Evolutionary conservation across 1,284 basidiomycete genomes (phyloP), one percentile per base, ranked within the genome.

Genomic region (Chalciporus piperatoides): DNA sequence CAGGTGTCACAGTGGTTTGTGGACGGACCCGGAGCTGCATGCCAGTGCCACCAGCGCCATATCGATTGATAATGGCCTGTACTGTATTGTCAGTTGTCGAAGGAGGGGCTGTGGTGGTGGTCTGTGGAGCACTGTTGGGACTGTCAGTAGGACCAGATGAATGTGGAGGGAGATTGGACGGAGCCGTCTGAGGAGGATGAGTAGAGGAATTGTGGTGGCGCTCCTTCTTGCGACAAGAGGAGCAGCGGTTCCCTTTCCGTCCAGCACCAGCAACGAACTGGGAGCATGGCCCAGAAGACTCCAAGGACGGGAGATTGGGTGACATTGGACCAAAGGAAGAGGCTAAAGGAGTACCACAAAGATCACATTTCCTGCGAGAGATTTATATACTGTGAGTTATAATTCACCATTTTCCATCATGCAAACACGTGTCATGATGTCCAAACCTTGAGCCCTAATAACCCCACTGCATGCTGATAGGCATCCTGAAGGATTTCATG

Each of bases 371-470:
- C 17, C 12, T 38, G 24, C 24, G 8, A 25, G 24, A 25, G 24
- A 6, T 39, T 43, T 44, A 19, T 44, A 44, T 25, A 25, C n/a
- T 25, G 9, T 38, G 4, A 25, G n/a, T 23, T 43, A 44, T n/a
- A 49, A 24, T 15, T 49, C 41, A 1, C 48, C 27, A 5, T 11
- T 9, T 44, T 49, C 45, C 2, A 53, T 24, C 51, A 54, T 54
- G 17, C 24, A 48, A 0, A 54, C 45, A 1, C 19, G 11, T 6
- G 24, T 54, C 47, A 52, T 49, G 2, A 55, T 11, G 8, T 50
- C 54, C 12, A 48, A 42, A 11, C 24, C 51, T 40, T 55, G 36
- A 6, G 8, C 41, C 45, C 51, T 36, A 58, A 46, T 1, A 56
- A 0, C 3, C 5, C 6, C 2, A n/a, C 0, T 6, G 52, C 55